These are phyloP conservation scores for Penicillium sp. DNA, from an alignment of 2,329 filamentous ascomycete genomes.

Conservation along the genomic window DNA sequence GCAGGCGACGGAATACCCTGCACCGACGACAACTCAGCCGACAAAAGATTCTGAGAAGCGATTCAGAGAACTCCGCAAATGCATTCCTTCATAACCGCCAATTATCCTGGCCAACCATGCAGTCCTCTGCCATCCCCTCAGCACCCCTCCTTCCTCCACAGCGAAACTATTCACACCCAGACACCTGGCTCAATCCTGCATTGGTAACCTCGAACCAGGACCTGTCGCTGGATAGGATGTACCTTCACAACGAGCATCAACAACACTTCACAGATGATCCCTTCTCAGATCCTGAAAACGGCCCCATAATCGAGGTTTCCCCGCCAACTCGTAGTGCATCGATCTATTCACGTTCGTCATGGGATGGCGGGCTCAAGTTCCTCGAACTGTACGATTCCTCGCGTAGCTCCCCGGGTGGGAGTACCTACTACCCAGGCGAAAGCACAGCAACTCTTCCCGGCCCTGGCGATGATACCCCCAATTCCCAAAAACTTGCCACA, in stretches of 20 bases:
- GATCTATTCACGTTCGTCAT: constrained; percentile 19
- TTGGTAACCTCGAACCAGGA: constrained; percentile 11
- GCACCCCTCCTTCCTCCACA: constrained; percentile 15
- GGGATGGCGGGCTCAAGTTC: background rate
- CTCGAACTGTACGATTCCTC: constrained; percentile 14
- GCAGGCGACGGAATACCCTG: constrained; percentile 20
- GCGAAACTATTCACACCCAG: constrained; percentile 1
- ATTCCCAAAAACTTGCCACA: constrained; percentile 7
- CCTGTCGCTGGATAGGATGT: constrained; percentile 8
- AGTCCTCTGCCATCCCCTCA: constrained; percentile 1
- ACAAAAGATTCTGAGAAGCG: constrained; percentile 22
- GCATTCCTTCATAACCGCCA: constrained; percentile 17
- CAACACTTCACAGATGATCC: background rate
- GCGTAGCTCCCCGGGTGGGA: background rate
- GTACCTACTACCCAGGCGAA: constrained; percentile 3
- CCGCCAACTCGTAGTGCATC: constrained; percentile 20
- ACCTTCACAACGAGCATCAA: background rate
- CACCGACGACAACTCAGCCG: constrained; percentile 13
- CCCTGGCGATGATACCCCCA: background rate
- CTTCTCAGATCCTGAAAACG: background rate
- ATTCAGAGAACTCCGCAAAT: constrained; percentile 21
- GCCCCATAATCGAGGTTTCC: constrained; percentile 17
- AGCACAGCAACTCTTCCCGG: constrained; percentile 9
- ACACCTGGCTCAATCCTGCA: background rate
- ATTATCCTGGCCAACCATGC: constrained; percentile 9